phyloP scores from a whole-genome alignment of 805 yeast species.

The Candida ulmi region DNA sequence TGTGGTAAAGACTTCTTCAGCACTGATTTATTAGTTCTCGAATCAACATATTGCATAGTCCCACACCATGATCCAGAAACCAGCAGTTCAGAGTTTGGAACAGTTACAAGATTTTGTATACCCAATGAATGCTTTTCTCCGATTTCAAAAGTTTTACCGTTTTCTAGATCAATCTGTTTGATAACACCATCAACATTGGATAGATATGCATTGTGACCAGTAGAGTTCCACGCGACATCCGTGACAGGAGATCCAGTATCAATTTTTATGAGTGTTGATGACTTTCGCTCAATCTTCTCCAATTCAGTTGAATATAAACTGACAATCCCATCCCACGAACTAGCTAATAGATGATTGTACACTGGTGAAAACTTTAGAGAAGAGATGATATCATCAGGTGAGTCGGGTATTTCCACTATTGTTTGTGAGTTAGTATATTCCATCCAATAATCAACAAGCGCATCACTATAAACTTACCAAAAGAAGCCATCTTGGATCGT shows the following conservation, averaged over 20 bases:
- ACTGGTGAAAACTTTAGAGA: constrained; percentile 34
- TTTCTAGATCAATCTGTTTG: constrained; percentile 45
- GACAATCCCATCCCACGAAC: constrained; percentile 55
- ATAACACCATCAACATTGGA: constrained; percentile 55
- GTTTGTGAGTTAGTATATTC: background rate
- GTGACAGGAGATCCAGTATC: constrained; percentile 14
- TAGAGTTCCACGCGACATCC: constrained; percentile 15
- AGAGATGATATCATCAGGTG: constrained; percentile 37
- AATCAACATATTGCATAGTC: constrained; percentile 41
- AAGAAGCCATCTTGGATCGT: background rate
- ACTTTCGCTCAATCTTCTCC: constrained; percentile 19
- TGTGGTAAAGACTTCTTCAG: constrained; percentile 27
- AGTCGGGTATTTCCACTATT: constrained; percentile 15
- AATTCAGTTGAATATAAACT: constrained; percentile 35
- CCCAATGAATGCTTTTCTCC: constrained; percentile 35
- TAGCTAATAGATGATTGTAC: constrained; percentile 35
- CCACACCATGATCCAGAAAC: constrained; percentile 64
- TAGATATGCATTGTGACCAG: constrained; percentile 29
- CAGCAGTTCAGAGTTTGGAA: constrained; percentile 25
- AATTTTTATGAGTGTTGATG: constrained; percentile 23
- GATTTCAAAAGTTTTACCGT: constrained; percentile 24
- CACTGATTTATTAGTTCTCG: constrained; percentile 19
- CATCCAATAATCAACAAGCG: background rate
- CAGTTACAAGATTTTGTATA: constrained; percentile 28
- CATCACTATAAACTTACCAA: background rate